Evolutionary conservation across 495 filamentous ascomycete genomes (phyloP), one percentile per base, ranked within the genome.

Genomic region (Daldinia loculata): DNA sequence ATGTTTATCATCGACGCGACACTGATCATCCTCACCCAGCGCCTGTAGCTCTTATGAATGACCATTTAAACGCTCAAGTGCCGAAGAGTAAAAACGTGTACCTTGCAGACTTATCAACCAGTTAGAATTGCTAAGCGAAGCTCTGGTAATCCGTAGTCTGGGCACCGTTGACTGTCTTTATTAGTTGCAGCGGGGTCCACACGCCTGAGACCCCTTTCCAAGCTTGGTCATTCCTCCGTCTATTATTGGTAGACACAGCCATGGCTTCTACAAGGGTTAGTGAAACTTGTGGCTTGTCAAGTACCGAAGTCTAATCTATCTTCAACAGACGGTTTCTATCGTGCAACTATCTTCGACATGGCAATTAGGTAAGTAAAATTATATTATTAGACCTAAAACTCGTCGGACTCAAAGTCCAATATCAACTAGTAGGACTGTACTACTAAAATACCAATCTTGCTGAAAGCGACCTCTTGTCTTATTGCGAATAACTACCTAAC

Each of bases 211-310:
- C 50, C 26, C 50, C 57, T 66, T 70, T 70, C 62, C 62, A 19
- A 62, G 58, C 56, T 66, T 66, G 62, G 57, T 61, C 56, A 58
- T 19, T 22, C 15, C 41, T 27, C 17, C 5, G 56, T 39, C 51
- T 60, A 34, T 70, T 38, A 70, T 70, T 70, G 68, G 68, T 57
- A 32, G 12, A 51, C 24, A 30, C 6, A 51, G 11, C 45, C 32
- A 41, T 3, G 24, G 6, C 43, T 17, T 8, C 30, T 41, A 39
- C 19, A n/a, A 38, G 52, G 52, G 29, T 39, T 34, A 39, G 32
- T 34, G 55, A 38, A 38, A 57, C 55, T 6, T 11, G 55, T 57
- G 55, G 34, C 11, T 15, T 12, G 19, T 19, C 1, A 38, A 9
- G 30, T 57, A 24, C 55, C 19, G 32, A 39, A 17, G 12, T 57